Evolutionary conservation across 2,329 filamentous ascomycete species (phyloP).

Genomic region (Fusarium oxysporum): DNA sequence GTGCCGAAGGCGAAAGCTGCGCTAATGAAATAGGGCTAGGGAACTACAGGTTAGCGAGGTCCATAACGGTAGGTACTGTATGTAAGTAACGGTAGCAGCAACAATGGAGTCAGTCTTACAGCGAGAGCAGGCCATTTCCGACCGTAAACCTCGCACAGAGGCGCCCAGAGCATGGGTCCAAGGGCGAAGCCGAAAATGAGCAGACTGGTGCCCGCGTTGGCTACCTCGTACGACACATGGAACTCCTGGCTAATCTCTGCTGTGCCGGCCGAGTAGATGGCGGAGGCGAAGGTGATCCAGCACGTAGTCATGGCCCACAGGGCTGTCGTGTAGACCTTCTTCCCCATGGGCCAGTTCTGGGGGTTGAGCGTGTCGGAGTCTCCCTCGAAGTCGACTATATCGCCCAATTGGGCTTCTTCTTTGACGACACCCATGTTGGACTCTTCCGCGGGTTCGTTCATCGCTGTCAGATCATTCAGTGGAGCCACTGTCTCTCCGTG

Average conservation of each 20-base stretch:
- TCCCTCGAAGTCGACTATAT: background rate
- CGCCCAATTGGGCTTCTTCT: background rate
- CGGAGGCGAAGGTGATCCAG: constrained; percentile 1
- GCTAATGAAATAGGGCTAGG: background rate
- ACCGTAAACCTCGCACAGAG: constrained; percentile 77
- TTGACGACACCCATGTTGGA: background rate
- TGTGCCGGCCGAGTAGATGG: constrained; percentile 17
- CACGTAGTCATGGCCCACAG: background rate
- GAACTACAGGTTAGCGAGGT: background rate
- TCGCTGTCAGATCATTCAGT: background rate
- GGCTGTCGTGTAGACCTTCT: constrained; percentile 1
- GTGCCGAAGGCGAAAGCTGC: constrained; percentile 4
- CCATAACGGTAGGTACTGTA: background rate
- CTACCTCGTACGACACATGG: constrained; percentile 7
- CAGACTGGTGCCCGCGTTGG: constrained; percentile 16
- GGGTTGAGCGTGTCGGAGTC: background rate
- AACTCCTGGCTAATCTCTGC: constrained; percentile 11
- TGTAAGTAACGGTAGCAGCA: background rate
- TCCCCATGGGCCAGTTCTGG: background rate
- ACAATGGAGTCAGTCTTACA: background rate
- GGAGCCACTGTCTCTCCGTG: background rate
- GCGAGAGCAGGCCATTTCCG: constrained; percentile 49
- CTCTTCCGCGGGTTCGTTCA: background rate
- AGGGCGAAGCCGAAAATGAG: constrained; percentile 59
- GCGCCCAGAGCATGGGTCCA: constrained; percentile 79